A percentile compares a stretch with the other conserved stretches of the same genome.
These are phyloP conservation scores for Tremellales sp. DNA, from an alignment of 1,284 basidiomycete genomes.

Conservation along the genomic window DNA sequence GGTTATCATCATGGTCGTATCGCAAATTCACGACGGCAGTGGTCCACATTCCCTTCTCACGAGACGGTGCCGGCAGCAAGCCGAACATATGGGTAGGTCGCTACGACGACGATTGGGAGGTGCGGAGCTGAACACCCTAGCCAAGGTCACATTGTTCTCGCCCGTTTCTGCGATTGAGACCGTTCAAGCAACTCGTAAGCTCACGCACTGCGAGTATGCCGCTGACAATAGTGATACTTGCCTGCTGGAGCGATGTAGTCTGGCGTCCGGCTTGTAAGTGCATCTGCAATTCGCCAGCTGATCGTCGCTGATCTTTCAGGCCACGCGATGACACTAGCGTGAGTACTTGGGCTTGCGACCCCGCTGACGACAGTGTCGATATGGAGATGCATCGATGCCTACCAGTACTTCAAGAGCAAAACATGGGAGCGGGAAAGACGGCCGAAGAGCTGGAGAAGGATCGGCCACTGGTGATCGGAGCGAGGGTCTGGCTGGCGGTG, in stretches of 20 bases:
- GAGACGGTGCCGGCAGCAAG: slow-evolving; percentile 57
- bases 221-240: slow-evolving; percentile 26
- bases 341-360: not conserved
- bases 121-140: too few species aligned
- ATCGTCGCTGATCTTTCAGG: slow-evolving; percentile 33
- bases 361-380: slow-evolving; percentile 55
- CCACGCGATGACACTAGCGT: slow-evolving; percentile 79
- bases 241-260: slow-evolving; percentile 41
- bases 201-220: not conserved
- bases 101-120: too few species aligned
- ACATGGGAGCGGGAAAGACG: slow-evolving; percentile 61
- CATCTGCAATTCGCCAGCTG: not conserved
- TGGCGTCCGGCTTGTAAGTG: slow-evolving; percentile 32
- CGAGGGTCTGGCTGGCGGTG: slow-evolving; percentile 76
- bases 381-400: slow-evolving; percentile 83
- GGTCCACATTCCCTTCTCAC: not conserved
- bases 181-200: slow-evolving; percentile 68
- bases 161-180: slow-evolving; percentile 75
- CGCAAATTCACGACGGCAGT: slow-evolving; percentile 75
- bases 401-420: slow-evolving; percentile 67
- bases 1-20: slow-evolving; percentile 79
- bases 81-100: slow-evolving; percentile 63
- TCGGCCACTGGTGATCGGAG: slow-evolving; percentile 67
- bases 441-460: slow-evolving; percentile 59
- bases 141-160: slow-evolving; percentile 73